phyloP scores from a whole-genome alignment of 2,329 filamentous ascomycete species.

The Chaetoscypha palmicola region DNA sequence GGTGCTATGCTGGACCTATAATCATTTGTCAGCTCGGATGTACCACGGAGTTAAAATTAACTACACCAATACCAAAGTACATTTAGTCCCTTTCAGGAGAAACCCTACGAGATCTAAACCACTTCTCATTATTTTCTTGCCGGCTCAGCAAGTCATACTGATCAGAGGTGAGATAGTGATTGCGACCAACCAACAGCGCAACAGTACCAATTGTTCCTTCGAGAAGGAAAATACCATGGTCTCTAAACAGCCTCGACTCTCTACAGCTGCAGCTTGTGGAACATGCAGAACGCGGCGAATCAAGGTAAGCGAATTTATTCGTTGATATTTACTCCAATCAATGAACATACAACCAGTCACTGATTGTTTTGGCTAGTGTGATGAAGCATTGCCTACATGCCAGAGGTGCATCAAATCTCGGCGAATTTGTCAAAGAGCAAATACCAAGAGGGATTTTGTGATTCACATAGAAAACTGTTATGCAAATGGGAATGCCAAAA shows the following conservation, averaged over 20 bases:
- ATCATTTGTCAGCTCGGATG: background rate
- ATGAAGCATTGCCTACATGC: background rate
- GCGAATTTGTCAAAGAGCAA: too few species aligned
- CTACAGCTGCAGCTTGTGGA: background rate
- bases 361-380: background rate
- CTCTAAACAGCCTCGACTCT: too few species aligned
- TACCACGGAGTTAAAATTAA: background rate
- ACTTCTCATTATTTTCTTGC: background rate
- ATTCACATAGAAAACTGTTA: background rate
- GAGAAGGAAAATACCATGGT: background rate
- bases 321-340: background rate
- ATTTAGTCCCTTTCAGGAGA: background rate
- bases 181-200: background rate
- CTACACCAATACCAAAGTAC: background rate
- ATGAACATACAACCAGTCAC: background rate
- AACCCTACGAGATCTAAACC: background rate
- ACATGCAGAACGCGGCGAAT: background rate
- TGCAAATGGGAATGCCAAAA: constrained; percentile 23
- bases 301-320: background rate
- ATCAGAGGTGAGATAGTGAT: too few species aligned
- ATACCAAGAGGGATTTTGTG: too few species aligned
- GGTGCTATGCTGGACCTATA: background rate
- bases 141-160: too few species aligned
- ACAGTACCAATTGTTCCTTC: background rate
- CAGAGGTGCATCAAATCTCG: background rate